Evolutionary conservation across 202 grass and related monocot species (phyloP).

Genomic region (Eragrostis tef): DNA sequence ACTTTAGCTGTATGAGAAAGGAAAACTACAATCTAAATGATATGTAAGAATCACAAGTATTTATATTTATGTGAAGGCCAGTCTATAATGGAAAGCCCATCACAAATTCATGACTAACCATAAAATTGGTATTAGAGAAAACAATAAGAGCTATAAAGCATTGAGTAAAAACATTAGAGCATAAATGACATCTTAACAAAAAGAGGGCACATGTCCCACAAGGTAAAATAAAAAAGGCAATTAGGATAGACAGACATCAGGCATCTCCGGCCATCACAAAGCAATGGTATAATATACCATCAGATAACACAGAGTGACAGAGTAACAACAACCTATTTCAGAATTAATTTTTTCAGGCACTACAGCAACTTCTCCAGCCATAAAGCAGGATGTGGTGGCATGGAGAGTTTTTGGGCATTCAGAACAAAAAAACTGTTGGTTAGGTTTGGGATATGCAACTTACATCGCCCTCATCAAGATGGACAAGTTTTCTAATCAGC

Average conservation of each 20-base stretch:
- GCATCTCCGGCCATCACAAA: background rate
- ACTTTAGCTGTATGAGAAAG: background rate
- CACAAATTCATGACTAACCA: background rate
- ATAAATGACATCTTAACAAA: background rate
- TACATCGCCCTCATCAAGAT: constrained; percentile 97
- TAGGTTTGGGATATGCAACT: constrained; percentile 48
- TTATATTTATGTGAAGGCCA: background rate
- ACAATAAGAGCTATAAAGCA: background rate
- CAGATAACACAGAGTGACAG: no score
- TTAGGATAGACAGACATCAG: background rate
- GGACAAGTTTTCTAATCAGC: constrained; percentile 82
- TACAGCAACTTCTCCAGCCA: background rate
- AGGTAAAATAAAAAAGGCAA: background rate
- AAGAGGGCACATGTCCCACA: background rate
- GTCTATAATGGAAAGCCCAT: background rate
- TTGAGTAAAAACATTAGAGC: background rate
- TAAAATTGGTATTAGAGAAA: constrained; percentile 30
- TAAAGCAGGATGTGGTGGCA: background rate
- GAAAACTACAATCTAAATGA: constrained; percentile 1
- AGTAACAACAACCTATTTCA: background rate
- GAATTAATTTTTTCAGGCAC: no score
- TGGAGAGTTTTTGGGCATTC: background rate
- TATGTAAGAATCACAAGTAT: background rate
- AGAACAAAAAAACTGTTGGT: constrained; percentile 26
- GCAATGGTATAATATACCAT: background rate